These are phyloP conservation scores for Cladosporium austrohemisphaericum DNA, from an alignment of 2,329 filamentous ascomycete genomes.

Conservation along the genomic window DNA sequence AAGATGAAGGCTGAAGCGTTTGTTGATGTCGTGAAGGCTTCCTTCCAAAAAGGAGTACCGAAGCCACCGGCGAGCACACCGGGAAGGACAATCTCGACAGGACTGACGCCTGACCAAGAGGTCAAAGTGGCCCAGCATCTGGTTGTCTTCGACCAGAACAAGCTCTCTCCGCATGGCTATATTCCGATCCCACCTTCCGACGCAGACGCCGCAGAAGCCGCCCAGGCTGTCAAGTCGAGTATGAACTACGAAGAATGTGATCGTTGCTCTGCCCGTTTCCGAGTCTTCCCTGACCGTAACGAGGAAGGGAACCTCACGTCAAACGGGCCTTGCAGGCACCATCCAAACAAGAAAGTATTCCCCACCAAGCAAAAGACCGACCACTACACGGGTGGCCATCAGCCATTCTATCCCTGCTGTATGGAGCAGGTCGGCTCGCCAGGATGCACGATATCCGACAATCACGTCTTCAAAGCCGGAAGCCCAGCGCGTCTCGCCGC, in stretches of 20 bases:
- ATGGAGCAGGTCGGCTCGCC: constrained; percentile 68
- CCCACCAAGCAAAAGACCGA: constrained; percentile 55
- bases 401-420: constrained; percentile 74
- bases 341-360: constrained; percentile 68
- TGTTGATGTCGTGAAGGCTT: constrained; percentile 43
- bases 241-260: constrained; percentile 85
- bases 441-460: constrained; percentile 68
- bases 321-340: constrained; percentile 74
- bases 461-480: constrained; percentile 84
- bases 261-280: constrained; percentile 79
- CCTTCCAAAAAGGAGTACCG: too few species aligned
- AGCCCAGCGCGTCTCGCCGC: constrained; percentile 72
- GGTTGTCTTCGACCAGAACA: constrained; percentile 56
- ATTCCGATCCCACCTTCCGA: constrained; percentile 64
- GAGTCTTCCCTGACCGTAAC: constrained; percentile 83
- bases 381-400: constrained; percentile 50
- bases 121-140: constrained; percentile 48
- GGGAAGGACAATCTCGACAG: constrained; percentile 58
- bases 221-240: constrained; percentile 60
- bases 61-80: constrained; percentile 20
- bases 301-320: constrained; percentile 72
- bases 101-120: constrained; percentile 65
- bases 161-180: constrained; percentile 69
- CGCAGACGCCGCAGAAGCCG: constrained; percentile 63
- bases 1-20: constrained; percentile 71